A percentile compares a stretch with the other conserved stretches of the same genome.
phyloP scores from a whole-genome alignment of 2,329 filamentous ascomycete species.

The Aspergillus texensis region DNA sequence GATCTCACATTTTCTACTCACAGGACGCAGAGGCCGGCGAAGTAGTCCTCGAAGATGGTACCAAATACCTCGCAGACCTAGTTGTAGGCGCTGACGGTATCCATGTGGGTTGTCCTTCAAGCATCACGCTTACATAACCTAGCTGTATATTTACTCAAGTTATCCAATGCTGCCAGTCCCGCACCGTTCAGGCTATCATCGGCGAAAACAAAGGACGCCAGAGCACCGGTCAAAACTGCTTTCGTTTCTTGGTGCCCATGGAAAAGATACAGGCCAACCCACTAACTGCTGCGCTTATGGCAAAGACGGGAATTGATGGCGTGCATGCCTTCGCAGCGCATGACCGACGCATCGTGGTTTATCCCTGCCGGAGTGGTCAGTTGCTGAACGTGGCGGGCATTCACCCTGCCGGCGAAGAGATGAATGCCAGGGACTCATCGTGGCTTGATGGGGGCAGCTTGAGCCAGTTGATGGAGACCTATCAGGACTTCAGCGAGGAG shows the following conservation, averaged over 20 bases:
- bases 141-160: background rate
- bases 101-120: background rate
- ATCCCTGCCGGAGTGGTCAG: conserved; percentile 24
- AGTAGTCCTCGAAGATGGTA: background rate
- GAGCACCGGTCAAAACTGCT: conserved; percentile 35
- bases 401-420: background rate
- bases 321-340: conserved; percentile 13
- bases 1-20: background rate
- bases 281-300: background rate
- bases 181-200: conserved; percentile 17
- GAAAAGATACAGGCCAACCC: conserved; percentile 24
- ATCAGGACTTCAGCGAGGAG: conserved; percentile 10
- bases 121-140: background rate
- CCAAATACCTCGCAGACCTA: background rate
- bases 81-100: background rate
- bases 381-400: conserved; percentile 21
- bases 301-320: background rate
- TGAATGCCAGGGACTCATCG: background rate
- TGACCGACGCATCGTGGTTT: conserved; percentile 28
- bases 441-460: background rate
- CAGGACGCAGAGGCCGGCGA: background rate
- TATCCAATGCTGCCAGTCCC: background rate
- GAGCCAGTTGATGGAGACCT: conserved; percentile 12
- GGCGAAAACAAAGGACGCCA: conserved; percentile 16
- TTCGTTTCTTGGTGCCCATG: conserved; percentile 42